Percentiles rank a stretch among this genome's conserved stretches.
These are phyloP conservation scores for Ocimum tenuiflorum DNA, from an alignment of 257 asterid genomes.

Conservation along the genomic window DNA sequence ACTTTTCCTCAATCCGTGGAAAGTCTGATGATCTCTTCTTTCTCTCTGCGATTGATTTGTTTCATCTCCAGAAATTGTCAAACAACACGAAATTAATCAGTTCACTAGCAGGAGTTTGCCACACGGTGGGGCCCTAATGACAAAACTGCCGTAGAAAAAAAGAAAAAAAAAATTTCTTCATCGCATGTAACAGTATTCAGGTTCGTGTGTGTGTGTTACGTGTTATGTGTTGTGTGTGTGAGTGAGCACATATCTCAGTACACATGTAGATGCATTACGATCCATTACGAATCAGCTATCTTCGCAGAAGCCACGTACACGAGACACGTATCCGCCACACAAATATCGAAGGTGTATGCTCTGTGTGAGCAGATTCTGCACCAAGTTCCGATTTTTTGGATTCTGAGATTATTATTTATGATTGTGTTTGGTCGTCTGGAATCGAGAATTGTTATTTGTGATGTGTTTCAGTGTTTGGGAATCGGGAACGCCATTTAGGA, in stretches of 20 bases:
- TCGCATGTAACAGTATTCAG: constrained; percentile 12
- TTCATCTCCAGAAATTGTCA: neutral
- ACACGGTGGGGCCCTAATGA: neutral
- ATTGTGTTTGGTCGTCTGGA: too few species aligned
- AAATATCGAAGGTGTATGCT: neutral
- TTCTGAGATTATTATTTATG: neutral
- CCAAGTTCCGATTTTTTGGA: neutral
- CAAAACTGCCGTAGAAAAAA: neutral
- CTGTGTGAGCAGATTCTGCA: neutral
- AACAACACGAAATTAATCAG: neutral
- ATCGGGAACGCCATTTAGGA: constrained; percentile 3
- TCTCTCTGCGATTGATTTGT: neutral
- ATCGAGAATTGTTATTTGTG: neutral
- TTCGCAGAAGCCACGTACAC: neutral
- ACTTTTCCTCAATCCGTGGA: constrained; percentile 6
- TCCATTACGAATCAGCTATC: neutral
- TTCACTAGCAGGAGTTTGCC: neutral
- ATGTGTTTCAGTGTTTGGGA: neutral
- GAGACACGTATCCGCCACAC: neutral
- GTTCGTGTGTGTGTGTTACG: constrained; percentile 7
- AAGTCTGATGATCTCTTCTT: neutral
- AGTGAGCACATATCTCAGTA: too few species aligned
- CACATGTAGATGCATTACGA: neutral
- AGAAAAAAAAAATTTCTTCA: neutral
- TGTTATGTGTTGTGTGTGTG: neutral